Conservation (phyloP, 1,284 basidiomycete species). For the Pseudozyma pruni region DNA sequence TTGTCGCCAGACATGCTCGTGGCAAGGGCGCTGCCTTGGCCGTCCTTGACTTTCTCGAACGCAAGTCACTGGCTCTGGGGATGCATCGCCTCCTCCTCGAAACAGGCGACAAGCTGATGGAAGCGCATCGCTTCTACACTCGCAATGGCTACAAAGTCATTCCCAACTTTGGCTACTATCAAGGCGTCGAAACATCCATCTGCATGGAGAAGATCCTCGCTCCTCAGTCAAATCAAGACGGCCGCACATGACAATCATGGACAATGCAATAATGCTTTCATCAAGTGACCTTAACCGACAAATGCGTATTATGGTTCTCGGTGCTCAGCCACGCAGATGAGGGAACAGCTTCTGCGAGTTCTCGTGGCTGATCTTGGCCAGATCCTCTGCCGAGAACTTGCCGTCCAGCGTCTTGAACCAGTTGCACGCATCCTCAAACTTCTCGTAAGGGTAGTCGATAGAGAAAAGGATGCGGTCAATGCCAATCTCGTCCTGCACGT, state of each 20-base stretch:
- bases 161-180: slow-evolving; percentile 41
- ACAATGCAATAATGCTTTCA: too few relatives aligned
- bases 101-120: slow-evolving; percentile 28
- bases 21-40: slow-evolving; percentile 32
- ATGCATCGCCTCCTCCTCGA: slow-evolving; percentile 24
- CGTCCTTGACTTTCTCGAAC: slow-evolving; percentile 27
- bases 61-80: slow-evolving; percentile 13
- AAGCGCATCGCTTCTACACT: slow-evolving; percentile 38
- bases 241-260: too few relatives aligned
- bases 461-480: slow-evolving; percentile 67
- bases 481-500: slow-evolving; percentile 57
- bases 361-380: slow-evolving; percentile 49
- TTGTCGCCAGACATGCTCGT: slow-evolving; percentile 27
- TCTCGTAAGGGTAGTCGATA: slow-evolving; percentile 67
- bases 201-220: slow-evolving; percentile 31
- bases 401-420: slow-evolving; percentile 60
- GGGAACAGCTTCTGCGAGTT: slow-evolving; percentile 47
- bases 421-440: slow-evolving; percentile 64
- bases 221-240: too few relatives aligned
- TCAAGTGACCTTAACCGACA: too few relatives aligned
- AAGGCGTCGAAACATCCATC: slow-evolving; percentile 26
- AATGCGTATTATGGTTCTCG: not conserved
- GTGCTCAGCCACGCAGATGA: slow-evolving; percentile 13
- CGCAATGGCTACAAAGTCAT: slow-evolving; percentile 25
- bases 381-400: slow-evolving; percentile 31